A percentile compares a stretch with the other conserved stretches of the same genome.
Conservation (phyloP, 116 monocot species). For the Dioscorea cayenensis region DNA sequence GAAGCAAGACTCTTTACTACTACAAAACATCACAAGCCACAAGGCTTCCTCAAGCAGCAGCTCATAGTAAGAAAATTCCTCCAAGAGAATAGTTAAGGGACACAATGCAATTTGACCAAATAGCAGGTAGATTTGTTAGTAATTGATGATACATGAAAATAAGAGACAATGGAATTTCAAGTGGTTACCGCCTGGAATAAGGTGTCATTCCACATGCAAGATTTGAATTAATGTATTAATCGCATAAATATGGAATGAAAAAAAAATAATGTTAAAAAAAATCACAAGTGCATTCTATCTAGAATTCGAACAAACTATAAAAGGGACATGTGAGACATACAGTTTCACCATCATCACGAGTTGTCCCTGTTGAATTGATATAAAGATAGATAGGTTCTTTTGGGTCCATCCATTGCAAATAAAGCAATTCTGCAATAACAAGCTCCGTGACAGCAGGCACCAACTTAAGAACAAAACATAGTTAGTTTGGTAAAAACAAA, state of each 20-base stretch:
- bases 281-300: neutral
- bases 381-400: slow-evolving; percentile 89
- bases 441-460: slow-evolving; percentile 85
- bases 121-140: too few species aligned
- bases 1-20: too few species aligned
- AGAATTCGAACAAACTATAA: neutral
- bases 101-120: too few species aligned
- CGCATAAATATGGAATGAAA: neutral
- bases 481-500: neutral
- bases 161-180: too few species aligned
- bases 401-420: slow-evolving; percentile 93
- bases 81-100: too few species aligned
- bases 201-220: neutral
- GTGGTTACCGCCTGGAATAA: too few species aligned
- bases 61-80: too few species aligned
- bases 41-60: too few species aligned
- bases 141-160: too few species aligned
- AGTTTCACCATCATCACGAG: slow-evolving; percentile 95
- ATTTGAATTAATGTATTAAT: neutral
- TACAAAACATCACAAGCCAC: too few species aligned
- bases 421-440: slow-evolving; percentile 80
- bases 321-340: slow-evolving; percentile 30
- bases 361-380: slow-evolving; percentile 92
- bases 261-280: neutral
- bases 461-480: slow-evolving; percentile 42